These are phyloP conservation scores for Rhododendron ferrugineum DNA, from an alignment of 148 eudicot genomes.

Conservation along the genomic window DNA sequence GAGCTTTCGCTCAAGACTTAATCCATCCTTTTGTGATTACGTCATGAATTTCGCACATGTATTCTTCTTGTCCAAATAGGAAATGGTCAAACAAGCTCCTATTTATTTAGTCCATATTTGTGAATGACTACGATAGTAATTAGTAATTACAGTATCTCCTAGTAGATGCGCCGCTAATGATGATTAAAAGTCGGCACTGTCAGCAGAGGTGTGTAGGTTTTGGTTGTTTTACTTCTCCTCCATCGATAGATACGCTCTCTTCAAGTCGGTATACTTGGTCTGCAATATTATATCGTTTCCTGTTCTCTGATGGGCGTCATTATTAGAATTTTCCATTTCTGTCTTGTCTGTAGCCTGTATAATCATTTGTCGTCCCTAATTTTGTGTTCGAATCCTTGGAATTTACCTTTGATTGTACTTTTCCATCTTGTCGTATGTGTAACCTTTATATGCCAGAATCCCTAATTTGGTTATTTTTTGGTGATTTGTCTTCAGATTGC, in stretches of 20 bases:
- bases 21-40: not conserved
- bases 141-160: not conserved
- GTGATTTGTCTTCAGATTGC: slow-evolving; percentile 45
- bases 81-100: not conserved
- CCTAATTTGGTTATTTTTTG: not conserved
- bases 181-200: not conserved
- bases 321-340: not conserved
- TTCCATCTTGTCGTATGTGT: not conserved
- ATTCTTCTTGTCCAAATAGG: not conserved
- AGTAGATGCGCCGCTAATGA: not conserved
- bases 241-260: not conserved
- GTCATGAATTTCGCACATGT: not conserved
- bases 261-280: not conserved
- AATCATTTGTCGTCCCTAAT: not conserved
- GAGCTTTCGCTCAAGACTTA: not conserved
- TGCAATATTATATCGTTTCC: not conserved
- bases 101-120: not conserved
- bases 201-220: not conserved
- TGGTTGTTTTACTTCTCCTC: not conserved
- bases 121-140: not conserved
- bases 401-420: not conserved
- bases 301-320: not conserved
- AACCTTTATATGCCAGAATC: not conserved
- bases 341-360: not conserved
- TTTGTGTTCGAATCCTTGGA: not conserved